phyloP scores from a whole-genome alignment of 2,329 filamentous ascomycete genomes.

The Fusarium anthophilum region DNA sequence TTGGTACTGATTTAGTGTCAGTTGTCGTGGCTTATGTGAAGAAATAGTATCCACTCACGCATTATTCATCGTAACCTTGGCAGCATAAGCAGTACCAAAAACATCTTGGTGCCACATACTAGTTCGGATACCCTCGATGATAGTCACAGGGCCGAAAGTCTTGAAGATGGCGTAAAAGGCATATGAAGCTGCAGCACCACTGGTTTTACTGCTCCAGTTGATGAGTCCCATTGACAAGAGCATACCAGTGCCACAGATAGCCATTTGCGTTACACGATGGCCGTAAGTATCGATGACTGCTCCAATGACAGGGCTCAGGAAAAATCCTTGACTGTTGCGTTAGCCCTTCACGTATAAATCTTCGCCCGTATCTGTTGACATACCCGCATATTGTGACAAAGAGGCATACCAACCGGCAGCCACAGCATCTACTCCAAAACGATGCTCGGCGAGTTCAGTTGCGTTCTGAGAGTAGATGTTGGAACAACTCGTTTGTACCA shows the following conservation, averaged over 20 bases:
- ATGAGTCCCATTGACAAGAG: not conserved
- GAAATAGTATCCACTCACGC: not conserved
- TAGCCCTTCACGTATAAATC: accelerated
- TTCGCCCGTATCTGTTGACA: accelerated
- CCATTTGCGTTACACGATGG: not conserved
- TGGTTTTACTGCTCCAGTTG: not conserved
- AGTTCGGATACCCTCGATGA: not conserved
- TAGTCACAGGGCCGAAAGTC: not conserved
- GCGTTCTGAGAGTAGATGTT: not conserved
- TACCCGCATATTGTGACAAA: not conserved
- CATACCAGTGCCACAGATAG: not conserved
- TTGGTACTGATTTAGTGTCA: accelerated
- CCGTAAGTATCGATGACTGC: not conserved
- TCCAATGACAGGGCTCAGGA: not conserved
- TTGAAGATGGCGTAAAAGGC: not conserved
- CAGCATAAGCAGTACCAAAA: not conserved
- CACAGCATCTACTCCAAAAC: not conserved
- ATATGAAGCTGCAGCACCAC: not conserved
- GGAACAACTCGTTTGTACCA: not conserved
- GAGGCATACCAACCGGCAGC: not conserved
- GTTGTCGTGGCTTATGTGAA: accelerated
- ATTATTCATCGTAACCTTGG: not conserved
- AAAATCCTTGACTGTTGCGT: not conserved
- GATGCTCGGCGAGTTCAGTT: not conserved
- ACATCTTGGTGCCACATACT: not conserved